Conservation (phyloP, 2,329 filamentous ascomycete species). For the Cercospora zeae-maydis region DNA sequence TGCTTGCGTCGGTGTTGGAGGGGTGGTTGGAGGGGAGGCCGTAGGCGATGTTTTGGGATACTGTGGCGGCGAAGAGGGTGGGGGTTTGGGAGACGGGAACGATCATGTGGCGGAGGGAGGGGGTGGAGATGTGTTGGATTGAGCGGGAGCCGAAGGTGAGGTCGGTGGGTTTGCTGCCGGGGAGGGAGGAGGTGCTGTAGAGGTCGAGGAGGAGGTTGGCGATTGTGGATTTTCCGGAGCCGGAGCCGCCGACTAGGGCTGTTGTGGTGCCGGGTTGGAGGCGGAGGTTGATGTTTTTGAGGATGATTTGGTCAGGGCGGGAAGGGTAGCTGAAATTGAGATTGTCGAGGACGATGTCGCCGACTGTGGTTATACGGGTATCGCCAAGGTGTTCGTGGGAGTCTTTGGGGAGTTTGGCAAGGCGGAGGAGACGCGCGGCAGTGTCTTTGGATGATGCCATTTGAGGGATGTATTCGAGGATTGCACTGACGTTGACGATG, state of each 20-base stretch:
- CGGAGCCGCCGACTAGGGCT: conserved; percentile 78
- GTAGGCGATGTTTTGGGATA: conserved; percentile 79
- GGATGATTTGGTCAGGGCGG: conserved; percentile 50
- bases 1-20: conserved; percentile 43
- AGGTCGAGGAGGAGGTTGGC: conserved; percentile 70
- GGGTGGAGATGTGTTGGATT: conserved; percentile 57
- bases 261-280: conserved; percentile 63
- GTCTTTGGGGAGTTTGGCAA: conserved; percentile 58
- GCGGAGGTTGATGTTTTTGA: conserved; percentile 63
- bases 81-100: conserved; percentile 69
- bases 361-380: conserved; percentile 42
- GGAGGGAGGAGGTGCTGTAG: conserved; percentile 59
- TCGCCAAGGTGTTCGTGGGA: conserved; percentile 59
- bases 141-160: conserved; percentile 59
- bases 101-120: conserved; percentile 58
- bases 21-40: conserved; percentile 59
- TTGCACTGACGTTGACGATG: conserved; percentile 66
- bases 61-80: conserved; percentile 71
- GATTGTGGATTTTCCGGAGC: conserved; percentile 88
- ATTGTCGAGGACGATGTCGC: conserved; percentile 58
- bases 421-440: conserved; percentile 67
- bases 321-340: conserved; percentile 71
- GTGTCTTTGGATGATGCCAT: conserved; percentile 70
- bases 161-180: conserved; percentile 34
- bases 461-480: conserved; percentile 74